Percentiles rank a stretch among this genome's conserved stretches.
Evolutionary conservation across 139 green algal genomes (phyloP).

Genomic region (Klebsormidium nitens): DNA sequence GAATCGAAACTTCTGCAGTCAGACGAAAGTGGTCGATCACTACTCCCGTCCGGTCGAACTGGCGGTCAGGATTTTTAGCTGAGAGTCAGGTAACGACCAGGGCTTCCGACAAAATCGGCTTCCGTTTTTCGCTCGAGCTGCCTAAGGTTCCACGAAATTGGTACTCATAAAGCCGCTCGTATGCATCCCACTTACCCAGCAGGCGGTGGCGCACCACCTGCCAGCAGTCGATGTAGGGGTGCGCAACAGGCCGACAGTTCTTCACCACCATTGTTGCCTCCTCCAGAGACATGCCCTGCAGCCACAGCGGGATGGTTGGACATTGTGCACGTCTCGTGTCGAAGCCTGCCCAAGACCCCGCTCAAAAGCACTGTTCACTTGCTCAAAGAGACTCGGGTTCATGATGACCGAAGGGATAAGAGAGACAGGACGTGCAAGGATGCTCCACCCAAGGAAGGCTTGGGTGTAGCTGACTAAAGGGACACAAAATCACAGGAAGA

Average conservation of each 20-base stretch:
- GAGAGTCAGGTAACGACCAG: background rate
- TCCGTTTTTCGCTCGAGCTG: background rate
- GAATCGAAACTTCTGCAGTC: background rate
- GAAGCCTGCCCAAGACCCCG: no score
- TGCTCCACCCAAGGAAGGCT: no score
- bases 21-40: background rate
- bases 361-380: no score
- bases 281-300: constrained; percentile 31
- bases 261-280: constrained; percentile 33
- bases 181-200: constrained; percentile 17
- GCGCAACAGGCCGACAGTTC: constrained; percentile 14
- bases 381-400: no score
- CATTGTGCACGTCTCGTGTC: no score
- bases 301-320: no score
- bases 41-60: background rate
- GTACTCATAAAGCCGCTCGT: background rate
- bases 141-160: background rate
- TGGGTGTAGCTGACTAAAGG: no score
- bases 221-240: constrained; percentile 43
- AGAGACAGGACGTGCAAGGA: no score
- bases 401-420: no score
- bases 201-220: constrained; percentile 15
- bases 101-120: background rate
- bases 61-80: background rate
- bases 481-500: no score